Percentiles rank a stretch among this genome's conserved stretches.
These are phyloP conservation scores for Pleurotus djamor DNA, from an alignment of 768 basidiomycete genomes.

Conservation along the genomic window DNA sequence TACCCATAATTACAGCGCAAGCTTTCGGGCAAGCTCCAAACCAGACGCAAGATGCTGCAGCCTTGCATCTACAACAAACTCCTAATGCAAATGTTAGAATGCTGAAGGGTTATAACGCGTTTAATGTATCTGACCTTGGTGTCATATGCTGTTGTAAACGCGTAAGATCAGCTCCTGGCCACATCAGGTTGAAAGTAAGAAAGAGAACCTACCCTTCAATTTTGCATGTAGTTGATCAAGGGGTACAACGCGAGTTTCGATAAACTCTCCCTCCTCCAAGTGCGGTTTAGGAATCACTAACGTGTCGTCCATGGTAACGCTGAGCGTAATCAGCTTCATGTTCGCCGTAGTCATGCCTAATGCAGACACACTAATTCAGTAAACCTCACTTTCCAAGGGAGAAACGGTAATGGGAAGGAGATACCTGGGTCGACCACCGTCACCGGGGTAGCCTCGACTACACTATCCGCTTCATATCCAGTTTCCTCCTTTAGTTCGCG, in stretches of 20 bases:
- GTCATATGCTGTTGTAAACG: conserved; percentile 45
- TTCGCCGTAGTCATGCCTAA: conserved; percentile 92
- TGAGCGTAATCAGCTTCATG: conserved; percentile 82
- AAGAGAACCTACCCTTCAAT: conserved; percentile 59
- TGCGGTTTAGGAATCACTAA: conserved; percentile 71
- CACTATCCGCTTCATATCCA: conserved; percentile 55
- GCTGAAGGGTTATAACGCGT: neutral
- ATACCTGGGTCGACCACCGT: conserved; percentile 73
- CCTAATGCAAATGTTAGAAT: conserved; percentile 26
- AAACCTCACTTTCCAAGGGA: neutral
- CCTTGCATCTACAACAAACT: conserved; percentile 72
- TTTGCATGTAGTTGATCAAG: conserved; percentile 58
- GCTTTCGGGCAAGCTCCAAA: conserved; percentile 51
- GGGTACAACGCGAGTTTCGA: conserved; percentile 70
- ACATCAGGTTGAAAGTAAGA: neutral
- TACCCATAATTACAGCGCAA: conserved; percentile 12
- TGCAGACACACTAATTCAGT: neutral
- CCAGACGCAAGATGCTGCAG: conserved; percentile 76
- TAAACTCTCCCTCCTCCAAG: conserved; percentile 86
- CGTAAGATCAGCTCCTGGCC: neutral
- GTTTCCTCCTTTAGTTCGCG: conserved; percentile 95
- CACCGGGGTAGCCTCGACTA: conserved; percentile 62
- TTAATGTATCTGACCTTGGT: conserved; percentile 43
- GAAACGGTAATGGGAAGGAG: conserved; percentile 7
- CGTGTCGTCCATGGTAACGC: conserved; percentile 62